Percentiles rank a stretch among this genome's conserved stretches.
phyloP scores from a whole-genome alignment of 2,329 filamentous ascomycete genomes.

The Rhexocercosporidium sp. region DNA sequence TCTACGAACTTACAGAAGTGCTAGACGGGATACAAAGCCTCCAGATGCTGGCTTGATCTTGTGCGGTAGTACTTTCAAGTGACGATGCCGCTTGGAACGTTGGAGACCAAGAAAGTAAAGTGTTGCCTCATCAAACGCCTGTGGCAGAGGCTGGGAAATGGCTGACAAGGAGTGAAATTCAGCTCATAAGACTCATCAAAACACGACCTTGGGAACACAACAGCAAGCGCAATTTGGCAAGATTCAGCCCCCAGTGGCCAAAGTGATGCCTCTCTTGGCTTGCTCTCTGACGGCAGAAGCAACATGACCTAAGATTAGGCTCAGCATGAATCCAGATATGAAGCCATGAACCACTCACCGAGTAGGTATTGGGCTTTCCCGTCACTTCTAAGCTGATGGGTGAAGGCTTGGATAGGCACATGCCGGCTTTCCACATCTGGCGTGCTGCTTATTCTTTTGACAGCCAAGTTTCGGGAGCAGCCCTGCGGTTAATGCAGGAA shows the following conservation, averaged over 20 bases:
- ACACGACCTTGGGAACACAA: neutral
- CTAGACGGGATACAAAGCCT: neutral
- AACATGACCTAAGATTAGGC: neutral
- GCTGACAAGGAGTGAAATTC: neutral
- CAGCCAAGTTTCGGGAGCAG: neutral
- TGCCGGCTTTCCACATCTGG: neutral
- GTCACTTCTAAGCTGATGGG: neutral
- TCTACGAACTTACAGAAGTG: neutral
- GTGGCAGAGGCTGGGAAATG: neutral
- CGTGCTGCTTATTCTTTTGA: neutral
- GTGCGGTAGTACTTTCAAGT: neutral
- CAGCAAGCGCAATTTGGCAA: neutral
- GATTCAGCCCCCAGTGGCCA: neutral
- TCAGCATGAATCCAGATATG: neutral
- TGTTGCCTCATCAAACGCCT: neutral
- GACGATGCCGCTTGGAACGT: neutral
- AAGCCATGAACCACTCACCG: neutral
- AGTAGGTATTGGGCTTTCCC: neutral
- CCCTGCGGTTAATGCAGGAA: constrained; percentile 7
- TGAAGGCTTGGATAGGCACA: neutral
- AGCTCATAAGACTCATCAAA: neutral
- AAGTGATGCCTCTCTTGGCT: neutral
- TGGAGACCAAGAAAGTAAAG: neutral
- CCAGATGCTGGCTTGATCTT: neutral
- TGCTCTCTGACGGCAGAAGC: neutral